Base-by-base conservation (phyloP, 768 basidiomycete species). In the Russula sp. region DNA sequence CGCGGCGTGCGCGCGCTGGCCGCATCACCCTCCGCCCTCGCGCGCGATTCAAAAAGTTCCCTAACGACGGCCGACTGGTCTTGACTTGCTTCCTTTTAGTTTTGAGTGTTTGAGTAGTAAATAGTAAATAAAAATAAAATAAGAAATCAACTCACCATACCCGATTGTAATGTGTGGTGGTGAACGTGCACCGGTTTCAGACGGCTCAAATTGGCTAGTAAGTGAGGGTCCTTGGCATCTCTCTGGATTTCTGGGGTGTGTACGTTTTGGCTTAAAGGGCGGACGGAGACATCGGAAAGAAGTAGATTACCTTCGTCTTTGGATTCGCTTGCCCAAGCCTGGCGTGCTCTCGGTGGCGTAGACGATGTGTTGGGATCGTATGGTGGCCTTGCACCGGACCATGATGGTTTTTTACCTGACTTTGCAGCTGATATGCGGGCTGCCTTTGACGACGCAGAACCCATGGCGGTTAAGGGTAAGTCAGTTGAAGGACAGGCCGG, bases 161-260 rank as follows among this genome's bases (percentile, higher is more conserved):
- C 78, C 55, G 82, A 66, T 7, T 77, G 71, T 60, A 77, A 75
- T 79, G 80, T 81, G 69, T 79, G 81, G 66, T 87, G 85, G 67
- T 89, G 82, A 13, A 92, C 88, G 36, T 75, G 76, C 25, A 91
- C 90, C 13, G 81, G 83, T 1, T 89, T 89, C 2, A 93, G 75
- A 41, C 72, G 75, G 65, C 66, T 80, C 53, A 93, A 73, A 66
- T 87, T 90, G 39, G 81, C 76, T 66, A 88, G 70, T 54, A 92
- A 81, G 32, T 90, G 81, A 1, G 87, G 87, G 68, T 93, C 89
- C 58, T 75, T 77, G n/a, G 82, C 78, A 66, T 93, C 88, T 56
- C 69, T 73, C 36, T 48, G 14, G n/a, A 65, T 61, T 22, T 45
- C 58, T 36, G 13, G 20, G 38, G 22, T 39, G 0, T 35, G 4